Base-by-base conservation (phyloP, 495 filamentous ascomycete genomes). In the Neurospora sp. region DNA sequence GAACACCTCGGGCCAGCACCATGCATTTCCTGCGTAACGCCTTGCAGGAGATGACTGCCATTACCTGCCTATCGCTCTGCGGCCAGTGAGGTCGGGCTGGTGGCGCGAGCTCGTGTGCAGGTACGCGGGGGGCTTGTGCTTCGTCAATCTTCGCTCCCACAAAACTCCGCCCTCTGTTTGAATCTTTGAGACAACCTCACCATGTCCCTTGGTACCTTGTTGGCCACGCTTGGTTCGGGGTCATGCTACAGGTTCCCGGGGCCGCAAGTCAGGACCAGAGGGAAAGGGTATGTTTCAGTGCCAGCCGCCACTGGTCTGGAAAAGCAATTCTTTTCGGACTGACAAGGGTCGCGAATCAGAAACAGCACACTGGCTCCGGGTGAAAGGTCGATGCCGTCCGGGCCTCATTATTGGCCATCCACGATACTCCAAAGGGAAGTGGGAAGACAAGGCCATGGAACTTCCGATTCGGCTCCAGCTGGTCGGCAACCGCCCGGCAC, bases 251-350 rank as follows among this genome's bases (percentile, higher is more conserved):
- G 53, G 53, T 65, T 65, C 53, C 27, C 53, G 27, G 53, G 47
- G 53, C 69, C 31, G 45, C 69, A 70, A 42, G 39, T 72, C 69
- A n/a, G 74, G 61, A 72, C 75, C 74, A 77, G 18, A 75, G 73
- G 70, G 69, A 76, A 76, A 42, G 69, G 71, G 41, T 69, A 77
- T 77, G 77, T 77, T 75, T 78, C 77, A 78, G 71, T 47, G 70
- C 68, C 59, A 78, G 71, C 76, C 72, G 73, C 77, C 76, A 74
- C 45, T 73, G 68, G 71, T 74, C 70, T 38, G 44, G 42, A 72
- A 72, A 70, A 68, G 69, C 71, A 47, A 71, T 70, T 39, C 27
- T 35, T 35, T 71, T 74, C 42, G 72, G 71, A 44, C 22, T 65
- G 65, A 72, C 37, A 38, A 44, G 61, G 27, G 31, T 73, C 75